A percentile compares a stretch with the other conserved stretches of the same genome.
Evolutionary conservation across 306 rosid genomes (phyloP).

Genomic region (Vigna reflexopilosa): DNA sequence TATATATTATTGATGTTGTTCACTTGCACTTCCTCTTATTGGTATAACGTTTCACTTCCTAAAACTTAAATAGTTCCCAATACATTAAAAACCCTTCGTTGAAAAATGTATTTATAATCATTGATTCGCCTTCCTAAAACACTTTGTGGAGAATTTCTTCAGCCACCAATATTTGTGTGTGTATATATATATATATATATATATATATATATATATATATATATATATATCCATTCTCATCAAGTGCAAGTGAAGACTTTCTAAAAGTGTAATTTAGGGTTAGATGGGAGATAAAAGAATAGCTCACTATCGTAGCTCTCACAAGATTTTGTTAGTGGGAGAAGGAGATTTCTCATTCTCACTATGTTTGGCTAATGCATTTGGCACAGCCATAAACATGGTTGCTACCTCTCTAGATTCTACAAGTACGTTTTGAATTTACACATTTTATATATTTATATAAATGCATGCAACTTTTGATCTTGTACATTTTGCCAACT

Average conservation of each 20-base stretch:
- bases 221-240: constrained; percentile 14
- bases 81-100: background rate
- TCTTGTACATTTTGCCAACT: background rate
- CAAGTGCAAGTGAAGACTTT: background rate
- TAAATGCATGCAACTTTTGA: background rate
- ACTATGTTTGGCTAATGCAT: constrained; percentile 50
- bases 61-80: background rate
- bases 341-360: constrained; percentile 61
- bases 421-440: constrained; percentile 21
- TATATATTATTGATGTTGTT: too few species aligned
- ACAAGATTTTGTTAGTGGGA: constrained; percentile 51
- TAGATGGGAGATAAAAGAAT: constrained; percentile 36
- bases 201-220: too few species aligned
- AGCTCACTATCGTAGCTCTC: constrained; percentile 37
- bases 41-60: background rate
- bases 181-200: too few species aligned
- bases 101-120: background rate
- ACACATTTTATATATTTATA: too few species aligned
- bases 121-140: background rate
- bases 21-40: too few species aligned
- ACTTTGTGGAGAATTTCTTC: background rate
- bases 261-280: background rate
- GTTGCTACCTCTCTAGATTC: constrained; percentile 53
- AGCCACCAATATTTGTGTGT: background rate
- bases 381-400: constrained; percentile 43